These are phyloP conservation scores for Laburnicola sp. DNA, from an alignment of 2,329 filamentous ascomycete species.

Conservation along the genomic window DNA sequence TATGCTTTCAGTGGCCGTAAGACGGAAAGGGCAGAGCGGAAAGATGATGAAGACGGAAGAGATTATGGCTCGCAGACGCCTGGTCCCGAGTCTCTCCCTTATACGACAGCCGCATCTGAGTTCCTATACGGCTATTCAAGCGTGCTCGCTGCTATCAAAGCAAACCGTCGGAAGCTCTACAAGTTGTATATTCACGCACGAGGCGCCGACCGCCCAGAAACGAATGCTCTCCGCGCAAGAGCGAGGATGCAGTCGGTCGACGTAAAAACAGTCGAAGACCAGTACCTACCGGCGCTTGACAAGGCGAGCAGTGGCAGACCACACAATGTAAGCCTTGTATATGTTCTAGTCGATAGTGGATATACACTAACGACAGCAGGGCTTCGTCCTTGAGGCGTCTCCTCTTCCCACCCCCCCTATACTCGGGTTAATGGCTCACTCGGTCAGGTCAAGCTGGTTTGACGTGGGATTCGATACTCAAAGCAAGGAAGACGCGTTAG, in stretches of 20 bases:
- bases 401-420: slow-evolving; percentile 75
- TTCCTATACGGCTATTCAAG: slow-evolving; percentile 86
- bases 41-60: no score
- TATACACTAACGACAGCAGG: slow-evolving; percentile 46
- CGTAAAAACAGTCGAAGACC: slow-evolving; percentile 62
- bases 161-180: slow-evolving; percentile 73
- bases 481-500: slow-evolving; percentile 68
- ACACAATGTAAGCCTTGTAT: slow-evolving; percentile 64
- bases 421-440: slow-evolving; percentile 57
- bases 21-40: no score
- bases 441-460: slow-evolving; percentile 43
- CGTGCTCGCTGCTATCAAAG: slow-evolving; percentile 76
- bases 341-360: neutral
- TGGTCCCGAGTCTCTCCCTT: slow-evolving; percentile 55
- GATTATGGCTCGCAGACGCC: neutral
- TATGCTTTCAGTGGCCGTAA: no score
- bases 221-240: slow-evolving; percentile 22
- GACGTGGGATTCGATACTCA: slow-evolving; percentile 61
- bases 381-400: slow-evolving; percentile 83
- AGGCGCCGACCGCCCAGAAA: slow-evolving; percentile 20
- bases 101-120: slow-evolving; percentile 84
- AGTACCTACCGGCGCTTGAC: slow-evolving; percentile 71
- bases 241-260: slow-evolving; percentile 50
- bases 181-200: slow-evolving; percentile 69
- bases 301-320: slow-evolving; percentile 81